Base-by-base conservation (phyloP, 805 yeast species). In the Zygotorulaspora sp. region DNA sequence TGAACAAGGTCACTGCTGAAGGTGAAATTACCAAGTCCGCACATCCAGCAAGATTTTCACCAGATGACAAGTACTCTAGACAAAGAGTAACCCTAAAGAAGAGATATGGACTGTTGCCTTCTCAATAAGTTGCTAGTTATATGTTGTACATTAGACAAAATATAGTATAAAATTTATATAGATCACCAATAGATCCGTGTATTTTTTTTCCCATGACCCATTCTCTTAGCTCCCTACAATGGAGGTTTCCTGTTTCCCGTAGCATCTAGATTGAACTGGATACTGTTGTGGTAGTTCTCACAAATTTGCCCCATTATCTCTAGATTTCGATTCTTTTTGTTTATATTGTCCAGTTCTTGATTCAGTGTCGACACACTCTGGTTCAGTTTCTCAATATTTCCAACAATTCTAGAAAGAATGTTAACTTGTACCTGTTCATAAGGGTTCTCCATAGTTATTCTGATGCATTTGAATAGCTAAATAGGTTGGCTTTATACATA, bases 1-100 rank as follows among this genome's bases (percentile, higher is more conserved):
- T 92, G 52, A 72, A 85, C 66, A 92, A 92, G 72, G 49, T 62
- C 54, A 81, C 94, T 40, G 88, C 74, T 45, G 67, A 72, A 6
- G 97, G 98, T 46, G 96, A 88, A 65, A 88, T 90, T 72, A 94
- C 99, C 62, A 87, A 88, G 72, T 84, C 96, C 52, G 98, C 98
- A 28, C 99, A 92, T 67, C 99, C 99, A 47, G 98, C 99, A 37
- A 83, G 99, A 70, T 92, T 92, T 67, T 92, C 98, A 22, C 99
- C 99, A 53, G 99, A 92, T 65, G 99, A 92, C 77, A 92, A 92
- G 71, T 90, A 87, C 74, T 92, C 98, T 32, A 83, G 97, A 74
- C 97, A 92, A 70, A 86, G 99, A 77, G 96, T 92, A 35, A 90
- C 97, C 41, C 75, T 92, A 62, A 92, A 92, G 80, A 92, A 87